Base-by-base conservation (phyloP, 148 eudicot genomes). In the Nyssa sinensis region DNA sequence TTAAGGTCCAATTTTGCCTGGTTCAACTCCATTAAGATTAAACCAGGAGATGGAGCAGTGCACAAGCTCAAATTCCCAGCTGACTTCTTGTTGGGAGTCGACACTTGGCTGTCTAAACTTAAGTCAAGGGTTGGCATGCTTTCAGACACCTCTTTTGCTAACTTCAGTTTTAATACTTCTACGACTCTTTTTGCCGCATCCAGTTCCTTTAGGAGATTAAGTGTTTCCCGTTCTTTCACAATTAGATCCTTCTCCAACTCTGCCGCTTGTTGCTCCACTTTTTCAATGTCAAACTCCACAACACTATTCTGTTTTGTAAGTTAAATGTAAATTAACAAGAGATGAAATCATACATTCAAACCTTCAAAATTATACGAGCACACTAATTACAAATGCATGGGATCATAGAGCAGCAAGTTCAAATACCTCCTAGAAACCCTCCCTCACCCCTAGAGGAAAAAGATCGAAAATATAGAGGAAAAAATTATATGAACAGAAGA, bases 141-240 rank as follows among this genome's bases (percentile, higher is more conserved):
- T 58, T 70, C 81, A 16, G 84, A 79, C 47, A 82, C 77, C 72
- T 89, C 94, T 67, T 83, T 84, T 62, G 84, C 85, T 30, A 91
- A 49, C 55, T 83, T 89, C 62, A 77, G 64, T 80, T 94, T 94
- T 24, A 94, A 68, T 37, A 82, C 88, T 74, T 91, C 94, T 0
- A 91, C 85, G 0, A 87, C 80, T 71, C 83, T 72, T 79, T 90
- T 91, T 7, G 97, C 88, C 11, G 79, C 74, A 61, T 91, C 95
- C 0, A 94, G 88, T 71, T 94, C 95, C 74, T 82, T 84, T 33
- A 91, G 70, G 44, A 89, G 81, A 39, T 80, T 77, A 7, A 84
- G 87, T 4, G 93, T 92, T 83, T 92, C 93, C 72, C 81, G 72
- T 80, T 92, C 95, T 84, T 90, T 90, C 12, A 73, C 71, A 33